A percentile compares a stretch with the other conserved stretches of the same genome.
phyloP scores from a whole-genome alignment of 108 stramenopile genomes.

The Fistulifera pelliculosa region DNA sequence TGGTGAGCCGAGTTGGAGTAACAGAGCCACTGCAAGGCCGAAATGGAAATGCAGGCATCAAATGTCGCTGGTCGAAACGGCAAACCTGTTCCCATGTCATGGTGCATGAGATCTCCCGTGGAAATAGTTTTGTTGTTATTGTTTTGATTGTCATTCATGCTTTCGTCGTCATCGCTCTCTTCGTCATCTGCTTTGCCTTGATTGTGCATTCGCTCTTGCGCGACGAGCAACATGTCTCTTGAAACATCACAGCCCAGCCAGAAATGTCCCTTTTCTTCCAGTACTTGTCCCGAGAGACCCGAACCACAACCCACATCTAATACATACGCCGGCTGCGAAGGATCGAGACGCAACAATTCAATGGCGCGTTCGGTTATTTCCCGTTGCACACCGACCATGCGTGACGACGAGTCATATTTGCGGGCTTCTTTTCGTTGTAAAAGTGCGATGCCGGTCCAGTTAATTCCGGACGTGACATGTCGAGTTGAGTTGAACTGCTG shows the following conservation, averaged over 20 bases:
- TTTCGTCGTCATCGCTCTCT: conserved; percentile 21
- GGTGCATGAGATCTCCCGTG: conserved; percentile 75
- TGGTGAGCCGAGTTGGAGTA: conserved; percentile 88
- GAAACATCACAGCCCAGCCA: conserved; percentile 97
- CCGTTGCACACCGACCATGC: conserved; percentile 93
- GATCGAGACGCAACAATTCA: conserved; percentile 81
- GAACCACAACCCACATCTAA: conserved; percentile 95
- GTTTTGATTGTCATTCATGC: conserved; percentile 23
- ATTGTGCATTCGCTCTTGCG: conserved; percentile 81
- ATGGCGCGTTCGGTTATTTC: conserved; percentile 96
- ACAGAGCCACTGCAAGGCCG: conserved; percentile 99
- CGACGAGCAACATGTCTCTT: conserved; percentile 93
- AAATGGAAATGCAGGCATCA: conserved; percentile 98
- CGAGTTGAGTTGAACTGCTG: too few species aligned
- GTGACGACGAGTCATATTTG: conserved; percentile 92
- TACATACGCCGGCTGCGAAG: conserved; percentile 45
- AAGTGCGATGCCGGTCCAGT: conserved; percentile 83
- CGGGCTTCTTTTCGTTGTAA: conserved; percentile 91
- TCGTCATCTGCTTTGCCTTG: conserved; percentile 16
- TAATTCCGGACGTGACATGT: conserved; percentile 78
- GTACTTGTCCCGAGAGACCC: conserved; percentile 90
- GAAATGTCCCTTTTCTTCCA: conserved; percentile 92
- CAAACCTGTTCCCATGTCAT: conserved; percentile 98
- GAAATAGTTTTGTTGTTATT: conserved; percentile 26
- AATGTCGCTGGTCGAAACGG: conserved; percentile 98